Evolutionary conservation across 768 basidiomycete genomes (phyloP).

Genomic region (Tubosaeta sp.): DNA sequence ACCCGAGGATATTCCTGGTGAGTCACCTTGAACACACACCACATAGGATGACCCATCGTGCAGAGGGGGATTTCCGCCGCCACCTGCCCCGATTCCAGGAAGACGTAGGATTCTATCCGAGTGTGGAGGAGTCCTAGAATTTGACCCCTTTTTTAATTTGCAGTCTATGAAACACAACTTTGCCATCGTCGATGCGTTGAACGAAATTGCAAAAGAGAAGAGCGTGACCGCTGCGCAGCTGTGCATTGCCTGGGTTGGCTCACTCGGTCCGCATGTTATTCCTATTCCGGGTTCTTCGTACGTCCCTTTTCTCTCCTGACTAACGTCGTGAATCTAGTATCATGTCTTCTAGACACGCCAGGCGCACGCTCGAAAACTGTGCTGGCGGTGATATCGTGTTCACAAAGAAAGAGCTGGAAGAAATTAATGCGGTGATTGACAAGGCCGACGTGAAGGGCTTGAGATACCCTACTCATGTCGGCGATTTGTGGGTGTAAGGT

Average conservation of each 20-base stretch:
- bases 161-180: slow-evolving; percentile 40
- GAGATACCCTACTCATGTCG: slow-evolving; percentile 28
- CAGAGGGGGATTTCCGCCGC: slow-evolving; percentile 41
- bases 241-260: slow-evolving; percentile 39
- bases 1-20: slow-evolving; percentile 32
- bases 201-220: slow-evolving; percentile 38
- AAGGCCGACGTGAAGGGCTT: slow-evolving; percentile 35
- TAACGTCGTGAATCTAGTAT: not conserved
- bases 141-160: not conserved
- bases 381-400: slow-evolving; percentile 39
- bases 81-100: slow-evolving; percentile 41
- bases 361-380: slow-evolving; percentile 42
- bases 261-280: slow-evolving; percentile 38
- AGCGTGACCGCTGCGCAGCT: slow-evolving; percentile 40
- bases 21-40: not conserved
- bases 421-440: slow-evolving; percentile 36
- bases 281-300: slow-evolving; percentile 46
- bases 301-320: slow-evolving; percentile 5
- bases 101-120: slow-evolving; percentile 26
- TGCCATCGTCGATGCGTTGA: slow-evolving; percentile 40
- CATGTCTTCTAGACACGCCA: slow-evolving; percentile 19
- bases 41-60: slow-evolving; percentile 3
- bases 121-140: not conserved
- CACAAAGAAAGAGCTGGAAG: slow-evolving; percentile 34
- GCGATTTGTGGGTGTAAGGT: slow-evolving; percentile 31